These are phyloP conservation scores for Isoetes engelmannii DNA, from an alignment of 83 land plant genomes.

Conservation along the genomic window DNA sequence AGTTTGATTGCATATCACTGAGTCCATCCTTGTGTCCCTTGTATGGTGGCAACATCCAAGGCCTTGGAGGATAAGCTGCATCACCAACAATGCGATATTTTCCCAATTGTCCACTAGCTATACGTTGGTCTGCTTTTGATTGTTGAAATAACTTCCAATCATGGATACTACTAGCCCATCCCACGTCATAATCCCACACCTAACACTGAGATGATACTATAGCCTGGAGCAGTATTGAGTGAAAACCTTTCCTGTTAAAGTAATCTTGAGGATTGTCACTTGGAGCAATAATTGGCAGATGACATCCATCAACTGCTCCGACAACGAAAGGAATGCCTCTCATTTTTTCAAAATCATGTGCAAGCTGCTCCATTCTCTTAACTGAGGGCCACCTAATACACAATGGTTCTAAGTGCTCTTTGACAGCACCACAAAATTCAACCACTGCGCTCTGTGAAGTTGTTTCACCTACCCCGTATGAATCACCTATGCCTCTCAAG, in stretches of 20 bases:
- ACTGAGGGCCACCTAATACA: no score
- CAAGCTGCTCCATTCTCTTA: no score
- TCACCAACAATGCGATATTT: conserved; percentile 10
- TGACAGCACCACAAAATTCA: no score
- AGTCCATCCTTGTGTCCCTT: conserved; percentile 9
- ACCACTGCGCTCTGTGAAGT: no score
- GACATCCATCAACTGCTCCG: conserved; percentile 9
- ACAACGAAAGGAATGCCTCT: no score
- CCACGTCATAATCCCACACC: conserved; percentile 12
- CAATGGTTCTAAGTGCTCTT: no score
- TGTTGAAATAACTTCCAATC: conserved; percentile 7
- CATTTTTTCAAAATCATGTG: no score
- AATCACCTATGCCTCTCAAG: no score
- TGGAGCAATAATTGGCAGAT: conserved; percentile 11
- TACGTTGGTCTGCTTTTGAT: not conserved
- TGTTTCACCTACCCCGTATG: no score
- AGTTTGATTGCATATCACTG: not conserved
- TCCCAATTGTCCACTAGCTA: not conserved
- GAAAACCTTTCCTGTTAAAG: conserved; percentile 5
- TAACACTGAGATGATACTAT: not conserved
- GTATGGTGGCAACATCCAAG: conserved; percentile 6
- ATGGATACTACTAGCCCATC: conserved; percentile 7
- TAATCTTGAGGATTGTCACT: not conserved
- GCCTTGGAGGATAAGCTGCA: not conserved
- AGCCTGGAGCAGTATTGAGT: conserved; percentile 7